These are phyloP conservation scores for Auricularia heimuer DNA, from an alignment of 768 basidiomycete species.

Conservation along the genomic window DNA sequence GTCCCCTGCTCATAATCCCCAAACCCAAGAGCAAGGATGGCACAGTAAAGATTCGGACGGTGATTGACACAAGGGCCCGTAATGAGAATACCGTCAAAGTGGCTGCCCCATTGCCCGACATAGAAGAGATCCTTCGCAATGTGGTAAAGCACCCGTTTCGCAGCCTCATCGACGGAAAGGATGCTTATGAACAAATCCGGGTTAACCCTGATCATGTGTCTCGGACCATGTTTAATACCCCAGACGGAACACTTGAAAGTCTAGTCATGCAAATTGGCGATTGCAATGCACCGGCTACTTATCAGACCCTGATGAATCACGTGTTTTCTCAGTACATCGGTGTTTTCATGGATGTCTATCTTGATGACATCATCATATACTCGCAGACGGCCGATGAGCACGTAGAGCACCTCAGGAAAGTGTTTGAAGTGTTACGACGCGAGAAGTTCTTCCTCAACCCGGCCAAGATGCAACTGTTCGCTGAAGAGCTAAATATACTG, in stretches of 20 bases:
- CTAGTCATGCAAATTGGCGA: slow-evolving; percentile 16
- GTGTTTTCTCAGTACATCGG: slow-evolving; percentile 14
- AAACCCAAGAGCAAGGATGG: background rate
- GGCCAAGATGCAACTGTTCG: slow-evolving; percentile 8
- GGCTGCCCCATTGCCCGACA: slow-evolving; percentile 5
- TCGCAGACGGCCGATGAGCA: slow-evolving; percentile 29
- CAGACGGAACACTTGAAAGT: slow-evolving; percentile 13
- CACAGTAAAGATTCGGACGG: background rate
- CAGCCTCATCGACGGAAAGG: slow-evolving; percentile 10
- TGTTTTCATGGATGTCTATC: slow-evolving; percentile 14
- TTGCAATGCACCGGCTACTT: slow-evolving; percentile 14
- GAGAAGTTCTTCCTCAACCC: slow-evolving; percentile 3
- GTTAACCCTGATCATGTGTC: slow-evolving; percentile 11
- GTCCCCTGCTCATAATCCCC: slow-evolving; percentile 3
- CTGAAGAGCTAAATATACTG: slow-evolving; percentile 18
- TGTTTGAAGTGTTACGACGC: slow-evolving; percentile 9
- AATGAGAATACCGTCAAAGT: slow-evolving; percentile 8
- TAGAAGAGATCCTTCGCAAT: slow-evolving; percentile 1
- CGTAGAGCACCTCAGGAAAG: slow-evolving; percentile 8
- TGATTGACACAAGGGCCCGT: slow-evolving; percentile 2
- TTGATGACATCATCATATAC: slow-evolving; percentile 14
- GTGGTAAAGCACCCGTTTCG: slow-evolving; percentile 4
- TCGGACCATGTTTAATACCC: slow-evolving; percentile 11
- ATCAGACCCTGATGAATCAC: slow-evolving; percentile 11
- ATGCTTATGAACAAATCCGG: slow-evolving; percentile 14